Base-by-base conservation (phyloP, 148 eudicot genomes). In the Camellia japonica region DNA sequence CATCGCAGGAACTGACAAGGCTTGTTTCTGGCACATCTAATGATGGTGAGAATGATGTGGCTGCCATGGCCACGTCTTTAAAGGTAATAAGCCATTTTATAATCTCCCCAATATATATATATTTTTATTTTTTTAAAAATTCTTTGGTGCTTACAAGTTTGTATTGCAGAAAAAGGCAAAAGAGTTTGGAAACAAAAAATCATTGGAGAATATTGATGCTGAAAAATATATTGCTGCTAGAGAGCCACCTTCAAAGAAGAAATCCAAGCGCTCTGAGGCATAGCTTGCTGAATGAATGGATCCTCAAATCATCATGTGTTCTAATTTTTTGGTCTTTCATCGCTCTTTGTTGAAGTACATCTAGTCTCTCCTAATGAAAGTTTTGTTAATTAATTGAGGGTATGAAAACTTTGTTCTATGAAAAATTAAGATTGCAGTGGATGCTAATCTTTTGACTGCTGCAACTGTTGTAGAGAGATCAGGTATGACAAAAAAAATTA, bases 141-240 rank as follows among this genome's bases (percentile, higher is more conserved):
- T 4, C 2, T 6, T 46, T 14, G 66, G 19, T 51, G 5, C 15
- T 71, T 51, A 2, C 2, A 12, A n/a, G 42, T 64, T n/a, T 20
- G 43, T 79, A 18, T 23, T 87, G 87, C 94, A 93, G 98, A 73
- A 87, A 83, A 94, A 94, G 86, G 87, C 97, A 1, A 93, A 91
- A 86, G 93, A 88, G 74, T 83, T 87, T 1, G 77, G 89, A 47
- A 87, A 82, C 77, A 80, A 79, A 75, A 94, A 86, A 82, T 81
- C 87, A 61, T 69, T 54, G 20, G 91, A 87, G 76, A 85, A 83
- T 42, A 86, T 89, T 49, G 88, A 90, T 78, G 87, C 93, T 66
- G 81, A 84, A 74, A 83, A 83, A 41, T 94, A 88, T 81, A 91
- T 92, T 78, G 90, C 92, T 59, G 38, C 93, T 19, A 82, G 82